Percentiles rank a stretch among this genome's conserved stretches.
Conservation (phyloP, 345 rosid species). For the Mangifera indica region DNA sequence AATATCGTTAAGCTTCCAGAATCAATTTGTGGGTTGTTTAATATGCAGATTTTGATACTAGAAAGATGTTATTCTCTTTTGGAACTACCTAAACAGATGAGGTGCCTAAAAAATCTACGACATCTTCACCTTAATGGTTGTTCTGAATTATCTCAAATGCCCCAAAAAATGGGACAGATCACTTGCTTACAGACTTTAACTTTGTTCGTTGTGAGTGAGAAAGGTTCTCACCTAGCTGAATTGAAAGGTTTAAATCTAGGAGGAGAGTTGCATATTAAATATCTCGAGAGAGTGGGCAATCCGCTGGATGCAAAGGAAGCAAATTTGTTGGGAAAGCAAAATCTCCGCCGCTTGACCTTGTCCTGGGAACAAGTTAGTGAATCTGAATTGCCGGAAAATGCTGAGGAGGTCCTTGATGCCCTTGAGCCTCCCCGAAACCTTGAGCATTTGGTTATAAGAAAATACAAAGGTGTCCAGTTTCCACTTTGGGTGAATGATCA, state of each 20-base stretch:
- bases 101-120: slow-evolving; percentile 7
- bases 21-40: slow-evolving; percentile 5
- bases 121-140: background rate
- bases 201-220: slow-evolving; percentile 18
- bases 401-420: slow-evolving; percentile 6
- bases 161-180: slow-evolving; percentile 11
- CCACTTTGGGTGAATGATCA: background rate
- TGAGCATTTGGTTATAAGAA: background rate
- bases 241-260: slow-evolving; percentile 14
- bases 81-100: slow-evolving; percentile 6
- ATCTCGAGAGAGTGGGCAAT: background rate
- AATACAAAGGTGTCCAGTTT: background rate
- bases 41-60: slow-evolving; percentile 12
- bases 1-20: background rate
- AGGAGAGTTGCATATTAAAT: slow-evolving; percentile 10
- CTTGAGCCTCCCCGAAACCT: slow-evolving; percentile 17
- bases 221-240: background rate
- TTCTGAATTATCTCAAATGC: background rate
- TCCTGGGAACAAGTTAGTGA: background rate
- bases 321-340: slow-evolving; percentile 15
- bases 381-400: background rate
- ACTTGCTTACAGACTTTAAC: slow-evolving; percentile 13
- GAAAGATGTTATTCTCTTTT: background rate
- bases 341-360: background rate
- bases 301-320: slow-evolving; percentile 18